Evolutionary conservation across 371 early-diverging fungal species (phyloP).

Genomic region (Conidiobolus incongruus): DNA sequence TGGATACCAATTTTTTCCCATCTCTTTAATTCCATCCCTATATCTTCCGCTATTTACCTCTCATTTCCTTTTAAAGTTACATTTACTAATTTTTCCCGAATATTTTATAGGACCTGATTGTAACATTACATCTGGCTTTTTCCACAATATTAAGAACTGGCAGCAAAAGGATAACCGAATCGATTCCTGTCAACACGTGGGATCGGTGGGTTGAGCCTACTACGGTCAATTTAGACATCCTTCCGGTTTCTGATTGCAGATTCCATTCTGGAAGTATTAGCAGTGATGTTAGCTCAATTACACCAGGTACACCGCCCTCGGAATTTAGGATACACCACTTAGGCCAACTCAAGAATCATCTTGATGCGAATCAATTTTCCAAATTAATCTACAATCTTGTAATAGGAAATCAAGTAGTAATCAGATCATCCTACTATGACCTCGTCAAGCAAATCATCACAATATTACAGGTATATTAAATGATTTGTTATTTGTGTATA

Average conservation of each 20-base stretch:
- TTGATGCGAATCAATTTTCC: conserved; percentile 12
- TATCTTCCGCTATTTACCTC: background rate
- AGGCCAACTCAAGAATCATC: conserved; percentile 8
- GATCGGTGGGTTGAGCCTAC: conserved; percentile 3
- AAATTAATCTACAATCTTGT: conserved; percentile 15
- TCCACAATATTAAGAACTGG: conserved; percentile 23
- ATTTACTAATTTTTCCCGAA: background rate
- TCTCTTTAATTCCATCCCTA: background rate
- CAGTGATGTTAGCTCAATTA: background rate
- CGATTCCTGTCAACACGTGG: background rate
- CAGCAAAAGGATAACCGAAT: conserved; percentile 11
- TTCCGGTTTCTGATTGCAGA: background rate
- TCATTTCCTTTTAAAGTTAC: background rate
- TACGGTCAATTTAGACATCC: conserved; percentile 1
- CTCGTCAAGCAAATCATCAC: conserved; percentile 11
- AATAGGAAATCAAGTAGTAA: conserved; percentile 18
- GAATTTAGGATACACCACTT: conserved; percentile 10
- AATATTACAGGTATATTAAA: conserved; percentile 9
- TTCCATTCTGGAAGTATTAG: background rate
- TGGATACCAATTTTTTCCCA: too few species aligned
- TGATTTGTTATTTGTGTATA: background rate
- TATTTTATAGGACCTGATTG: conserved; percentile 17
- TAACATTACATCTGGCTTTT: conserved; percentile 23
- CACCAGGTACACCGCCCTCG: background rate
- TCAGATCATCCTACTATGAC: conserved; percentile 11